These are phyloP conservation scores for Penicillium manginii DNA, from an alignment of 495 filamentous ascomycete genomes.

Conservation along the genomic window DNA sequence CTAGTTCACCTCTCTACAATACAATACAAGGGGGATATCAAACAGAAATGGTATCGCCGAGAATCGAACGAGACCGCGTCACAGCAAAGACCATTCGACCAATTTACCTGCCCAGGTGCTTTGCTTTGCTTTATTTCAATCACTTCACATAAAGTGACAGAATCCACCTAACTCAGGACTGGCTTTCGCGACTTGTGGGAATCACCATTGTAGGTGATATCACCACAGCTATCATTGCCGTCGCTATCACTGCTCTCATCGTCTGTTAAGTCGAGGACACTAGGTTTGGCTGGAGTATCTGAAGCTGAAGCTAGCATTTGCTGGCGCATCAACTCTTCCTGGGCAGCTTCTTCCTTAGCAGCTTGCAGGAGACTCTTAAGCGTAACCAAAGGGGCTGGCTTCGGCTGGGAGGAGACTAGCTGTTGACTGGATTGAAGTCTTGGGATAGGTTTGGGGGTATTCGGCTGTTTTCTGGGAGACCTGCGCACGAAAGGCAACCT, in stretches of 20 bases:
- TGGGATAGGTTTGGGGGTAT: neutral
- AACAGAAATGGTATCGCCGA: neutral
- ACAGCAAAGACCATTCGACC: neutral
- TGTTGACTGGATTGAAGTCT: neutral
- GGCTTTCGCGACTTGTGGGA: slow-evolving; percentile 13
- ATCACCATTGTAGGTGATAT: slow-evolving; percentile 19
- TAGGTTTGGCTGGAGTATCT: neutral
- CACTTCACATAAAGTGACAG: neutral
- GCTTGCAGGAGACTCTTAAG: neutral
- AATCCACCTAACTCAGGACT: neutral
- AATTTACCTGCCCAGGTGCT: neutral
- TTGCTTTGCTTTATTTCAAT: neutral
- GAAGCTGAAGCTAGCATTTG: neutral
- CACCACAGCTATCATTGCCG: slow-evolving; percentile 21
- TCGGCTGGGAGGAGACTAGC: neutral
- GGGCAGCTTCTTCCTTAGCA: neutral
- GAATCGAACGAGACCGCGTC: neutral
- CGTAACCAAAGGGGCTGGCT: neutral
- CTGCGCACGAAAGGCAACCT: neutral
- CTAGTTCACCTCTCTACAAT: no score
- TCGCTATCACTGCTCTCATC: slow-evolving; percentile 15
- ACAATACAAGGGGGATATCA: slow-evolving; percentile 2
- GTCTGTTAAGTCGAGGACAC: no score
- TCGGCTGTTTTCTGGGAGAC: neutral
- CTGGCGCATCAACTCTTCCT: neutral